Conservation (phyloP, 1,139 yeast genomes). For the Arxiozyma telluris region DNA sequence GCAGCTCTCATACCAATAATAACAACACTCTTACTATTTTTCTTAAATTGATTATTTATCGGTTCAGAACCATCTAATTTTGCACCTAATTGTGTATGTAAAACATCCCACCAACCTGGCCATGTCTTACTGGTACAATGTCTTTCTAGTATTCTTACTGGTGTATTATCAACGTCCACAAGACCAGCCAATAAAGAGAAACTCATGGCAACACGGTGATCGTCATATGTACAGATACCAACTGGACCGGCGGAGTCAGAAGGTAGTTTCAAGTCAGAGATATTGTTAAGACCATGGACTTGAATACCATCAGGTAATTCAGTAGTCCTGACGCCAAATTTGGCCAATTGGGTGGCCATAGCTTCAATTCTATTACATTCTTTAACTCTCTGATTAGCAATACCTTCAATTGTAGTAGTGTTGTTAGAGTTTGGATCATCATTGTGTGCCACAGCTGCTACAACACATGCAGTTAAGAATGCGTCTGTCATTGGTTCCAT, state of each 20-base stretch:
- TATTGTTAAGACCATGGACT: constrained; percentile 55
- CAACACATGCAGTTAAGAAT: constrained; percentile 90
- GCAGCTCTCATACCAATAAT: constrained; percentile 98
- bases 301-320: constrained; percentile 92
- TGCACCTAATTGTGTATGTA: constrained; percentile 60
- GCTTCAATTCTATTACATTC: constrained; percentile 96
- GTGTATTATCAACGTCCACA: constrained; percentile 26
- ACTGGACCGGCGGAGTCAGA: constrained; percentile 35
- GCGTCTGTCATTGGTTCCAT: constrained; percentile 99
- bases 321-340: constrained; percentile 78
- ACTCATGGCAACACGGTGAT: constrained; percentile 98
- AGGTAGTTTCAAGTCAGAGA: constrained; percentile 42
- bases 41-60: constrained; percentile 12
- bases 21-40: constrained; percentile 45
- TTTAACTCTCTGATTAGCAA: constrained; percentile 95
- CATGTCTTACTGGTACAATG: constrained; percentile 94
- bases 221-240: constrained; percentile 79
- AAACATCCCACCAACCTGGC: constrained; percentile 99
- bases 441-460: constrained; percentile 73
- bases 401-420: constrained; percentile 80
- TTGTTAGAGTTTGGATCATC: constrained; percentile 27
- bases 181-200: constrained; percentile 72
- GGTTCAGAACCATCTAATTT: constrained; percentile 62
- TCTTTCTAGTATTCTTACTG: constrained; percentile 75
- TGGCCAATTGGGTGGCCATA: constrained; percentile 78